Evolutionary conservation across 2,329 filamentous ascomycete genomes (phyloP).

Genomic region (Colletotrichum musicola): DNA sequence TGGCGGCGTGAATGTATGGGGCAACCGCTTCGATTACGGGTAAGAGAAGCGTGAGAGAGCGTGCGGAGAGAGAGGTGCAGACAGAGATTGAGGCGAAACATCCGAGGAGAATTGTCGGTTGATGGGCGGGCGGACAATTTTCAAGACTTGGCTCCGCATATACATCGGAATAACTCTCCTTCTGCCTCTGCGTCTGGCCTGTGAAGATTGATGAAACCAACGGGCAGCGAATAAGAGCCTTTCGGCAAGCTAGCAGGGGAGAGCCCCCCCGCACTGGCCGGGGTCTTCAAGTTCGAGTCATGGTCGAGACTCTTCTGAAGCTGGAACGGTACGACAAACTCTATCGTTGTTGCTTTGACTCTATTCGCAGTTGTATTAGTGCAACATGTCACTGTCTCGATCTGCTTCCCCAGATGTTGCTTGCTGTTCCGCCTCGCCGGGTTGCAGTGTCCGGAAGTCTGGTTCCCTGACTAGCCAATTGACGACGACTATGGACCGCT

Average conservation of each 20-base stretch:
- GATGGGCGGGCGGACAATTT: neutral
- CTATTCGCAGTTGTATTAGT: neutral
- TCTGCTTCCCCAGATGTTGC: conserved; percentile 20
- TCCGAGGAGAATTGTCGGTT: conserved; percentile 39
- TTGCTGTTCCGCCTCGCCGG: conserved; percentile 7
- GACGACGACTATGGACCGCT: neutral
- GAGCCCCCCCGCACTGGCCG: conserved; percentile 21
- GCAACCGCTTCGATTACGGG: too few relatives aligned
- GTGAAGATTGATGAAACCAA: too few relatives aligned
- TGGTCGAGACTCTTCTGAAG: conserved; percentile 17
- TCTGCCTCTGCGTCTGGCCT: neutral
- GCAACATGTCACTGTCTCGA: neutral
- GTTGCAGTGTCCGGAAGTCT: neutral
- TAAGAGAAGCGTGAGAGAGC: neutral
- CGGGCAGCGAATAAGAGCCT: conserved; percentile 1
- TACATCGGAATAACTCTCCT: conserved; percentile 30
- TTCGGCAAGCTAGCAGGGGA: conserved; percentile 16
- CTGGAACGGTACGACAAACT: conserved; percentile 14
- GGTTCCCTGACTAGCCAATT: conserved; percentile 7
- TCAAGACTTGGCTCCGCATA: conserved; percentile 17
- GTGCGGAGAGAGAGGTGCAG: neutral
- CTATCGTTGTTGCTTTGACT: neutral
- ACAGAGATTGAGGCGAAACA: neutral
- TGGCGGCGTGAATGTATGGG: too few relatives aligned
- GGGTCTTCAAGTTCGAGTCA: conserved; percentile 29